Percentiles rank a stretch among this genome's conserved stretches.
These are phyloP conservation scores for Platanthera guangdongensis DNA, from an alignment of 106 monocot genomes.

Conservation along the genomic window DNA sequence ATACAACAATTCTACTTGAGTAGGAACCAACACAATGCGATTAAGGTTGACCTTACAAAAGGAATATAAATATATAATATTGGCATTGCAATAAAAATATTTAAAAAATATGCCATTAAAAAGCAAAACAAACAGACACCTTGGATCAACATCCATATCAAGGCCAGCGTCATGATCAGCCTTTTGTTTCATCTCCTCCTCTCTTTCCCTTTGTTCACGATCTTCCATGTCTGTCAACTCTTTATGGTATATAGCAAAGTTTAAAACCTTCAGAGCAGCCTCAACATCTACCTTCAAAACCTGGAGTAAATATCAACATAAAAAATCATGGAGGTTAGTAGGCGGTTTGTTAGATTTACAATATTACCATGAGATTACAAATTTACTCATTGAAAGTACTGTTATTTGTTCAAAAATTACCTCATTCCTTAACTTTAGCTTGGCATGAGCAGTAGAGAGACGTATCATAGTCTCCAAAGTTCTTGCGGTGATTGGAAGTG, in stretches of 20 bases:
- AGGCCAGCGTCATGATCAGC: slow-evolving; percentile 50
- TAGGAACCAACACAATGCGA: background rate
- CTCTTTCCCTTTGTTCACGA: slow-evolving; percentile 78
- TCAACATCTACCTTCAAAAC: slow-evolving; percentile 75
- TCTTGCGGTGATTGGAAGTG: slow-evolving; percentile 97
- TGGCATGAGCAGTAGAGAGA: slow-evolving; percentile 96
- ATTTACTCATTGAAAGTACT: background rate
- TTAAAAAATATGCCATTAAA: background rate
- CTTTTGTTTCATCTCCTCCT: slow-evolving; percentile 65
- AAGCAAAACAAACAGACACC: slow-evolving; percentile 11
- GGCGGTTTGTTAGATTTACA: background rate
- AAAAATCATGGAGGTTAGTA: background rate
- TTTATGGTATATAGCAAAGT: slow-evolving; percentile 97
- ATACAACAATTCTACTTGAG: background rate
- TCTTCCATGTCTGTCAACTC: slow-evolving; percentile 95
- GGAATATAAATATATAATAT: background rate
- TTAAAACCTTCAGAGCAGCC: slow-evolving; percentile 78
- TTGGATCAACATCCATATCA: slow-evolving; percentile 25
- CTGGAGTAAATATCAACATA: slow-evolving; percentile 20
- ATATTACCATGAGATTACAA: background rate
- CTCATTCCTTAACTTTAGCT: slow-evolving; percentile 91
- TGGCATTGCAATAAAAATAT: background rate
- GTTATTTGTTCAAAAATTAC: slow-evolving; percentile 15
- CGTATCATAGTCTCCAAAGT: slow-evolving; percentile 97
- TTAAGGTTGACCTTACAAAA: background rate